These are phyloP conservation scores for Geotrichum candidum DNA, from an alignment of 1,139 yeast genomes.

Conservation along the genomic window DNA sequence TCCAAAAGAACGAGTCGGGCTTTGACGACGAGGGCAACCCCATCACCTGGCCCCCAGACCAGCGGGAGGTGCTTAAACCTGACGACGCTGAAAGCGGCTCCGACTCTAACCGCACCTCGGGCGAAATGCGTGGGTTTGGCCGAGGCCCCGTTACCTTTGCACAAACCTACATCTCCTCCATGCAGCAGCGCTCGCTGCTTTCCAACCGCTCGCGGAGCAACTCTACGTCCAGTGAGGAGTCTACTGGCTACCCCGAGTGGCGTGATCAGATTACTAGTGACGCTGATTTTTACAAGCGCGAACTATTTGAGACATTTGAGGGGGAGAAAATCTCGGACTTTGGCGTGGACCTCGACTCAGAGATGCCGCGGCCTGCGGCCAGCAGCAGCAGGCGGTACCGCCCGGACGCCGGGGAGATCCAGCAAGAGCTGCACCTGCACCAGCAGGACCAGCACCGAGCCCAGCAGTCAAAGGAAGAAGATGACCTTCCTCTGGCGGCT, in stretches of 20 bases:
- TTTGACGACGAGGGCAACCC: constrained; percentile 42
- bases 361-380: constrained; percentile 26
- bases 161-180: constrained; percentile 1
- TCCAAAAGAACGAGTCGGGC: constrained; percentile 48
- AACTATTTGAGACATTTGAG: constrained; percentile 65
- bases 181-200: constrained; percentile 6
- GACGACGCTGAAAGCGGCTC: neutral
- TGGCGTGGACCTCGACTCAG: constrained; percentile 80
- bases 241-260: constrained; percentile 22
- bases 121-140: constrained; percentile 3
- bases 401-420: neutral
- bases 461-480: constrained; percentile 6
- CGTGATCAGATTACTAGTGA: constrained; percentile 19
- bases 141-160: constrained; percentile 12
- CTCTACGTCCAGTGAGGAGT: constrained; percentile 22
- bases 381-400: neutral
- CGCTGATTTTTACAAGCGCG: constrained; percentile 39
- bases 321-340: constrained; percentile 80
- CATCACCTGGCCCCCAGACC: constrained; percentile 76
- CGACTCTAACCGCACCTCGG: neutral
- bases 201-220: constrained; percentile 18
- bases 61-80: constrained; percentile 29
- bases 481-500: constrained; percentile 18
- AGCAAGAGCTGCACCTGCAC: neutral
- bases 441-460: neutral